These are phyloP conservation scores for Furcasterigmium sp. DNA, from an alignment of 2,329 filamentous ascomycete genomes.

Conservation along the genomic window DNA sequence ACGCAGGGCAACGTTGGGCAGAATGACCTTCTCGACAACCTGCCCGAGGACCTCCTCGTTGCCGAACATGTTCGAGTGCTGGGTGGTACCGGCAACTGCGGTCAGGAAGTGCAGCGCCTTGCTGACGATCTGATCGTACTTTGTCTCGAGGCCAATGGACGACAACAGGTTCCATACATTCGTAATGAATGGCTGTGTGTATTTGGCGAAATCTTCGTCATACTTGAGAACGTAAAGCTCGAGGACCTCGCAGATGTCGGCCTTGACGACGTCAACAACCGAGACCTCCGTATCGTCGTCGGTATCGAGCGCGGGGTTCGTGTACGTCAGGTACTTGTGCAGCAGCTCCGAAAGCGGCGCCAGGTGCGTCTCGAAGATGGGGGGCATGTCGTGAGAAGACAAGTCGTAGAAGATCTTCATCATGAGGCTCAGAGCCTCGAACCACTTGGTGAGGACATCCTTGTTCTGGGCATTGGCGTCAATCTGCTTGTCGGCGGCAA, in stretches of 20 bases:
- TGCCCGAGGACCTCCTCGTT: conserved; percentile 72
- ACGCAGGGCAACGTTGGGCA: conserved; percentile 86
- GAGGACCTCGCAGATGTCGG: conserved; percentile 86
- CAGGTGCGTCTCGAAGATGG: conserved; percentile 89
- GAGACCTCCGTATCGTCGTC: conserved; percentile 89
- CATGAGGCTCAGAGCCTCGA: conserved; percentile 80
- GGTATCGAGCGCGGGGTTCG: conserved; percentile 75
- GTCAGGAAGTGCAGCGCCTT: conserved; percentile 93
- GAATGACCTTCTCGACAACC: conserved; percentile 91
- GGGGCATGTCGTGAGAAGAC: conserved; percentile 93
- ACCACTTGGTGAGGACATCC: conserved; percentile 67
- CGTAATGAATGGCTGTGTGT: conserved; percentile 78
- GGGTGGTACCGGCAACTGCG: conserved; percentile 71
- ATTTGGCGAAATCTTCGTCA: conserved; percentile 82
- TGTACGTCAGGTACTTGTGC: conserved; percentile 89
- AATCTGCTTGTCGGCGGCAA: conserved; percentile 67
- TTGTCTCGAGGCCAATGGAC: conserved; percentile 77
- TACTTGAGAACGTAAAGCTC: conserved; percentile 92
- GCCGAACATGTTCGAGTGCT: conserved; percentile 83
- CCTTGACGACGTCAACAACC: conserved; percentile 78
- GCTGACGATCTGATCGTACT: conserved; percentile 92
- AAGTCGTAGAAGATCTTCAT: conserved; percentile 94
- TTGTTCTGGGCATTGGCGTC: conserved; percentile 72
- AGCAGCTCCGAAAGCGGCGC: conserved; percentile 70
- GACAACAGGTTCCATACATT: conserved; percentile 91